Base-by-base conservation (phyloP, 768 basidiomycete species). In the Termitomyces sp. region DNA sequence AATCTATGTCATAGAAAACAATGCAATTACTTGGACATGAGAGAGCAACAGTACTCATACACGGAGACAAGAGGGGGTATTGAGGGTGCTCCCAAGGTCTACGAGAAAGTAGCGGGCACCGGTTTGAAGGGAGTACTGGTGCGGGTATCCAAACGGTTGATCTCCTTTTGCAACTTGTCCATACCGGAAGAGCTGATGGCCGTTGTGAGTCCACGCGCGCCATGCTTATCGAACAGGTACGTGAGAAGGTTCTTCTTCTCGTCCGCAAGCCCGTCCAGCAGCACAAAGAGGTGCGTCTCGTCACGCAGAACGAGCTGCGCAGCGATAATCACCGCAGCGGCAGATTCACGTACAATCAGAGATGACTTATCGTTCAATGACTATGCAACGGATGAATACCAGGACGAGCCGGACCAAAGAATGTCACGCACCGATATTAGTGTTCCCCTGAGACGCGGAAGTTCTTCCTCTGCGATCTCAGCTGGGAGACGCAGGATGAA, bases 191-290 rank as follows among this genome's bases (percentile, higher is more conserved):
- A 73, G 9, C 77, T 75, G 43, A 70, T 70, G 4, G 70, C 71
- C 32, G 68, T 69, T 12, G 69, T 70, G 55, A 72, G 66, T 48
- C 84, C 89, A 25, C 92, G 79, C 10, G 83, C 89, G 37, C 87
- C 87, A 67, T 94, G 90, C 71, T 94, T 94, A 72, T 94, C 92
- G 65, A 95, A 95, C 60, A 93, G 78, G 66, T 95, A 95, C 1
- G 93, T 92, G 53, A 95, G 77, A 17, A 94, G 77, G 69, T 95
- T 94, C 80, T 93, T 94, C 80, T 94, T 92, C 67, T 92, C 91
- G 62, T 92, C 89, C n/a, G 91, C 86, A 46, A 95, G 79, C 5
- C 89, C 90, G 60, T 92, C 90, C 49, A 95, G 76, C 17, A 95
- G 82, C 42, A 84, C 78, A 67, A 95, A 95, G 1, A 95, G 77